These are phyloP conservation scores for Plasmodium berghei DNA, from an alignment of 169 alveolate genomes.

Conservation along the genomic window DNA sequence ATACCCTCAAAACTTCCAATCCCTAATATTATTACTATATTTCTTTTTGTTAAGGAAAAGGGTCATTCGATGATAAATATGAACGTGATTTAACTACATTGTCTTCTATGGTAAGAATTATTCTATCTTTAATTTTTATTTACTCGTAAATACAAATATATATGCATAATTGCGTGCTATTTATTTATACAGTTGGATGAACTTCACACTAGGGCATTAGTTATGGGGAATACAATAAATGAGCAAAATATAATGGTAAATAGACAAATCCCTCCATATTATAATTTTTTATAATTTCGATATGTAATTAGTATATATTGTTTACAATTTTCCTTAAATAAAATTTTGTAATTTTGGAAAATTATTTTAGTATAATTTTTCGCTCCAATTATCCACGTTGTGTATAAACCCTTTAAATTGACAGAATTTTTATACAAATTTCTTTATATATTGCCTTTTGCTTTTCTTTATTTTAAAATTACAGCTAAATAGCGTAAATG, in stretches of 20 bases:
- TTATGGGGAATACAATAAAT: slow-evolving; percentile 75
- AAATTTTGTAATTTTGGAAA: slow-evolving; percentile 1
- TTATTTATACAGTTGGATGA: slow-evolving; percentile 57
- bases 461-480: slow-evolving; percentile 14
- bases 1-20: too few species aligned
- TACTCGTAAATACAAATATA: background rate
- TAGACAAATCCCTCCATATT: slow-evolving; percentile 4
- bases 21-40: background rate
- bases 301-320: background rate
- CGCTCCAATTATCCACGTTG: slow-evolving; percentile 2
- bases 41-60: slow-evolving; percentile 32
- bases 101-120: slow-evolving; percentile 65
- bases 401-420: background rate
- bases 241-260: slow-evolving; percentile 71
- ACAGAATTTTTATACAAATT: background rate
- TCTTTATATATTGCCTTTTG: background rate
- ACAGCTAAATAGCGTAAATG: slow-evolving; percentile 56
- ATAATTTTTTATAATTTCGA: background rate
- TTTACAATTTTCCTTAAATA: background rate
- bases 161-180: background rate
- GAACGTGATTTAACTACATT: slow-evolving; percentile 51
- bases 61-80: slow-evolving; percentile 65
- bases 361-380: background rate
- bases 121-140: background rate
- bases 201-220: slow-evolving; percentile 71